A percentile compares a stretch with the other conserved stretches of the same genome.
Conservation (phyloP, 371 early-diverging fungal genomes). For the Mortierella sp. region DNA sequence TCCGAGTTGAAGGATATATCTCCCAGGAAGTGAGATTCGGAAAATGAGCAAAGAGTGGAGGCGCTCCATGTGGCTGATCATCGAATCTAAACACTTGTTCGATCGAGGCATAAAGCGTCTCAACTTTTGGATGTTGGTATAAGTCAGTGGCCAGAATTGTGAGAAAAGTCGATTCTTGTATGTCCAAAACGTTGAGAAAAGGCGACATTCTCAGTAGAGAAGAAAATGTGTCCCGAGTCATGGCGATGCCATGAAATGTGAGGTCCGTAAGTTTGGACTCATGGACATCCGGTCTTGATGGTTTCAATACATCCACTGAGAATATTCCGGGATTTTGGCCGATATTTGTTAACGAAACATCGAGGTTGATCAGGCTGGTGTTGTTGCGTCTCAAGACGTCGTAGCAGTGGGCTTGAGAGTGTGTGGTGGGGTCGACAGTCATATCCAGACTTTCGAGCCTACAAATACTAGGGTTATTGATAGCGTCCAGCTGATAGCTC, state of each 20-base stretch:
- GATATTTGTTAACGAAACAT: too few species aligned
- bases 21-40: conserved; percentile 10
- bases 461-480: background rate
- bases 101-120: background rate
- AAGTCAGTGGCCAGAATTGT: background rate
- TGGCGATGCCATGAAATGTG: background rate
- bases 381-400: conserved; percentile 10
- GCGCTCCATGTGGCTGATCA: background rate
- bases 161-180: background rate
- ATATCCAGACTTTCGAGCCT: too few species aligned
- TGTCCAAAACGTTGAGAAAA: background rate
- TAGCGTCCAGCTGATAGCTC: background rate
- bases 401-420: background rate
- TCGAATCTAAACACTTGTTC: background rate
- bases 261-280: too few species aligned
- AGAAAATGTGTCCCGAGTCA: conserved; percentile 1
- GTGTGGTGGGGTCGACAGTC: too few species aligned
- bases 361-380: background rate
- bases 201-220: background rate
- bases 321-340: background rate
- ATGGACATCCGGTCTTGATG: too few species aligned
- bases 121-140: background rate
- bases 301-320: too few species aligned
- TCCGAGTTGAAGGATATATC: background rate
- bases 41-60: conserved; percentile 5